Percentiles rank a stretch among this genome's conserved stretches.
These are phyloP conservation scores for Sisymbrium irio DNA, from an alignment of 345 rosid genomes.

Conservation along the genomic window DNA sequence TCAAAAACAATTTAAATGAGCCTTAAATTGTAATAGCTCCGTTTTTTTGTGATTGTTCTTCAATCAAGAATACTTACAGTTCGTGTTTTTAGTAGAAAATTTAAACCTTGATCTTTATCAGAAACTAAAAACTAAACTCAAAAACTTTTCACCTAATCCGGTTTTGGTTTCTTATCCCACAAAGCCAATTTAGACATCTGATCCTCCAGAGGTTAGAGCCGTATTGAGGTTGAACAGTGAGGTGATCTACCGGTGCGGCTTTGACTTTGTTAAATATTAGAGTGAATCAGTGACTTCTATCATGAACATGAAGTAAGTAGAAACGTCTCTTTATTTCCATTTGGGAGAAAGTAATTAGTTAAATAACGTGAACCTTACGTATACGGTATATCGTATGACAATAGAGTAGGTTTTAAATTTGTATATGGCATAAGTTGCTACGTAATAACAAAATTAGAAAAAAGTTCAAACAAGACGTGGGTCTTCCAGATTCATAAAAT, in stretches of 20 bases:
- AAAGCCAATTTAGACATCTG: too few relatives aligned
- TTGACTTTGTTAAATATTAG: too few relatives aligned
- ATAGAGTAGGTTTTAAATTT: neutral
- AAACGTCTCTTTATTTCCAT: neutral
- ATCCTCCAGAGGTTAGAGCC: neutral
- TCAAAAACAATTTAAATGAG: too few relatives aligned
- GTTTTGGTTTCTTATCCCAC: too few relatives aligned
- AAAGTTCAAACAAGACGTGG: neutral
- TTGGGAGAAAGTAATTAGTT: neutral
- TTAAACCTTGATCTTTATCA: too few relatives aligned
- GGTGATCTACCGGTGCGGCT: neutral
- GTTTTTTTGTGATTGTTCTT: too few relatives aligned
- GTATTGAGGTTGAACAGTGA: neutral
- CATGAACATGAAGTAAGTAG: neutral
- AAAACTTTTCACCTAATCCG: too few relatives aligned
- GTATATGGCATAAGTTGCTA: neutral
- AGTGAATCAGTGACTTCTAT: neutral
- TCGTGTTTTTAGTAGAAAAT: too few relatives aligned
- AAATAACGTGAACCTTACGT: neutral
- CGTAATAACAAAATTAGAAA: neutral
- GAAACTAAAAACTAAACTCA: too few relatives aligned
- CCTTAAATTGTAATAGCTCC: too few relatives aligned
- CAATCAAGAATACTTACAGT: too few relatives aligned
- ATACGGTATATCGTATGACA: neutral
- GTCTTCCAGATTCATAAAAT: too few relatives aligned